Base-by-base conservation (phyloP, 495 filamentous ascomycete genomes). In the Cryomyces antarcticus region DNA sequence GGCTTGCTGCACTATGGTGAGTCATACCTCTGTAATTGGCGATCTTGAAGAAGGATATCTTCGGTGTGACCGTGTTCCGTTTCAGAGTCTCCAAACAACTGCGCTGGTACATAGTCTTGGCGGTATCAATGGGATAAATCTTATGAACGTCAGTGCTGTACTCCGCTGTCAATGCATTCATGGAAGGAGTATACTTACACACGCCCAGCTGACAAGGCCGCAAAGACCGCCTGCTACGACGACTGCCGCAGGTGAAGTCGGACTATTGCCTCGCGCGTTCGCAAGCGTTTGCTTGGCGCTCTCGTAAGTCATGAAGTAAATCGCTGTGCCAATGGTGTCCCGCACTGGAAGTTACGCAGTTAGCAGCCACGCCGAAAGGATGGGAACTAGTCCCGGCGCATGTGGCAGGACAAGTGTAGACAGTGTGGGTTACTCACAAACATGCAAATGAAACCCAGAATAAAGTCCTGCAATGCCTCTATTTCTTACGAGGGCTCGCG, bases 261-360 rank as follows among this genome's bases (percentile, higher is more conserved):
- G 75, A 42, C 74, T 72, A 44, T 70, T 72, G 39, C 78, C 78
- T 31, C 74, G 70, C 41, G 78, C 71, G 17, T 80, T 85, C 30
- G 78, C 76, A 35, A 87, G 71, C 36, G 89, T 53, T 57, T 93
- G 82, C 60, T 95, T 94, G 44, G 75, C 74, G 48, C 77, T 82
- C 55, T 95, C 87, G 55, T 95, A 95, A 47, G 85, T 81, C 44
- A 78, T 75, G 53, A 95, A 95, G 57, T 94, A 95, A 43, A 93
- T 77, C 3, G 71, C 83, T 3, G 87, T 89, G 27, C 87, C 87
- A 39, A 93, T 68, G 0, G 82, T 89, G 55, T 95, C 87, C 38
- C 87, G 74, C 55, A 92, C 72, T 70, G 29, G 38, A 38, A 12
- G 35, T 31, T 27, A 4, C 38, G 38, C 27, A 39, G 27, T 7